Conservation (phyloP, 495 filamentous ascomycete species). For the Hypoxylon rickii region DNA sequence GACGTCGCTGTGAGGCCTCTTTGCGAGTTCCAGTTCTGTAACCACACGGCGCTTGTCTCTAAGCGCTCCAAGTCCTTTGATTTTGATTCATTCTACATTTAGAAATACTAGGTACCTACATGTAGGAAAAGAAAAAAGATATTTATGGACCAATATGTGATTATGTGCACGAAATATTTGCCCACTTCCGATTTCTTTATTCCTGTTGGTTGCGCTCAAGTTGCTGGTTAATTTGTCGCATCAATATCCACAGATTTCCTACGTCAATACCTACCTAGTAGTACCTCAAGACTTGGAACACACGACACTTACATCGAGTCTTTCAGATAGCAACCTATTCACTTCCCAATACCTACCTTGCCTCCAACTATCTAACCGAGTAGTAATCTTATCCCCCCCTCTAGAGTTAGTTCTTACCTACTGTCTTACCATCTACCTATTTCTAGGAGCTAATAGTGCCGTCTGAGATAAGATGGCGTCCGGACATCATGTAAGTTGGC, state of each 20-base stretch:
- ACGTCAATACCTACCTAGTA: background rate
- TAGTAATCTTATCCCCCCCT: too few relatives aligned
- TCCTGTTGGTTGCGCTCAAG: conserved; percentile 17
- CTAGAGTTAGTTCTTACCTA: conserved; percentile 1
- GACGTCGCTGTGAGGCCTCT: conserved; percentile 35
- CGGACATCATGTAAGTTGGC: conserved; percentile 54
- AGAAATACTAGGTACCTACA: conserved; percentile 1
- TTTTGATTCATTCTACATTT: background rate
- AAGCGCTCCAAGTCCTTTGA: conserved; percentile 25
- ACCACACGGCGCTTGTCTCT: conserved; percentile 34
- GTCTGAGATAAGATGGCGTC: conserved; percentile 49
- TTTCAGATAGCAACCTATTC: conserved; percentile 3
- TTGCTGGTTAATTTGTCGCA: too few relatives aligned
- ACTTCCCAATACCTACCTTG: background rate
- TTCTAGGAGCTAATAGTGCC: too few relatives aligned
- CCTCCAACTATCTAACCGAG: too few relatives aligned
- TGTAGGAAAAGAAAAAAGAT: background rate
- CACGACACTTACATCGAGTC: background rate
- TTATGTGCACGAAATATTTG: conserved; percentile 16
- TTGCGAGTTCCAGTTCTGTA: conserved; percentile 22
- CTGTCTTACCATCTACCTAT: too few relatives aligned
- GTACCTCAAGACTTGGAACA: conserved; percentile 5
- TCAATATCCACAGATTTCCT: too few relatives aligned
- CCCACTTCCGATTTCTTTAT: conserved; percentile 7
- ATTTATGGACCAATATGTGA: conserved; percentile 10